Conservation (phyloP, 2,329 filamentous ascomycete species). For the Zymoseptoria passerinii region DNA sequence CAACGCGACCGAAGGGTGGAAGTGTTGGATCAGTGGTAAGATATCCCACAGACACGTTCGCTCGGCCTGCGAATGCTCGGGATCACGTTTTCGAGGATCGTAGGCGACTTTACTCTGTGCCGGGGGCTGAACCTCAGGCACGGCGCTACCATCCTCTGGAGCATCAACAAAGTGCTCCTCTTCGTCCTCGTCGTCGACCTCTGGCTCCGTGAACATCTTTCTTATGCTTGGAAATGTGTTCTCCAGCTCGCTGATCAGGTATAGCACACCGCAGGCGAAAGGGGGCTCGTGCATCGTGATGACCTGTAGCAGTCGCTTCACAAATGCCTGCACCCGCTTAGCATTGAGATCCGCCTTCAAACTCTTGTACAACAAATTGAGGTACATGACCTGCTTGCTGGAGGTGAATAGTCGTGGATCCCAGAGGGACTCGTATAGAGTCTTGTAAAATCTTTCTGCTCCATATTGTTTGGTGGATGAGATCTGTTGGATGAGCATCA, state of each 20-base stretch:
- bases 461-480: slow-evolving; percentile 71
- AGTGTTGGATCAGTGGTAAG: slow-evolving; percentile 71
- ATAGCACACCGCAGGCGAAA: slow-evolving; percentile 88
- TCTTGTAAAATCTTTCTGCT: slow-evolving; percentile 87
- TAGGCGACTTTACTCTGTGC: slow-evolving; percentile 44
- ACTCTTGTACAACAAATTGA: slow-evolving; percentile 83
- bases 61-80: slow-evolving; percentile 88
- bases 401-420: slow-evolving; percentile 82
- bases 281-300: slow-evolving; percentile 82
- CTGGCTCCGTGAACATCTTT: slow-evolving; percentile 69
- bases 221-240: slow-evolving; percentile 70
- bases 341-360: slow-evolving; percentile 85
- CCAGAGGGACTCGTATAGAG: slow-evolving; percentile 86
- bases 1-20: slow-evolving; percentile 84
- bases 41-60: slow-evolving; percentile 90
- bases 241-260: slow-evolving; percentile 74
- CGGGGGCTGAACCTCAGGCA: slow-evolving; percentile 21
- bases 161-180: slow-evolving; percentile 64
- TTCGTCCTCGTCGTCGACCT: slow-evolving; percentile 64
- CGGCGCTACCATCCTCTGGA: slow-evolving; percentile 46
- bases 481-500: slow-evolving; percentile 91
- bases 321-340: slow-evolving; percentile 88
- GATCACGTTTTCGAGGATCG: slow-evolving; percentile 83
- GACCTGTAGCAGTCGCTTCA: slow-evolving; percentile 84
- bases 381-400: slow-evolving; percentile 90